These are phyloP conservation scores for Gnetum montanum DNA, from an alignment of 75 land plant species.

Conservation along the genomic window DNA sequence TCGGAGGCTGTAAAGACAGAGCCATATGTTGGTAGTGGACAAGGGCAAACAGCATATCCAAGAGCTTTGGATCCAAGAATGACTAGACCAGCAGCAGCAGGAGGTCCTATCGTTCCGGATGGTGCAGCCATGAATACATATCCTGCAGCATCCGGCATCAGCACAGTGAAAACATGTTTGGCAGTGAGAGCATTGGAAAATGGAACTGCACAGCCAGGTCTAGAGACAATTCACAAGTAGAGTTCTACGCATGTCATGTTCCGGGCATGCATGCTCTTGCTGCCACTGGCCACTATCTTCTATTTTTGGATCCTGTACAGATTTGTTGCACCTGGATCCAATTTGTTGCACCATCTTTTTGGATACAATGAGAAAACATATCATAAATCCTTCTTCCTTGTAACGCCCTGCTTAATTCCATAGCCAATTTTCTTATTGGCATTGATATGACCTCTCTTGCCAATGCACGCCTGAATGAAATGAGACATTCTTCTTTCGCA, in stretches of 20 bases:
- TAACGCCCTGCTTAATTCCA: neutral
- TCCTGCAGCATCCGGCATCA: neutral
- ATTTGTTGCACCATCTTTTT: too few species aligned
- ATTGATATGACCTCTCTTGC: too few species aligned
- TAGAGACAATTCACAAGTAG: constrained; percentile 3
- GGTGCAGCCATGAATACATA: neutral
- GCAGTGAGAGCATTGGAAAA: constrained; percentile 6
- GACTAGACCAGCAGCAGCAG: neutral
- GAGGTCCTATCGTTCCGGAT: constrained; percentile 2
- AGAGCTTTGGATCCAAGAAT: neutral
- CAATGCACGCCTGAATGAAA: too few species aligned
- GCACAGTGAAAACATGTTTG: constrained; percentile 1
- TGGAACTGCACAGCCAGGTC: neutral
- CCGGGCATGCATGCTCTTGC: neutral
- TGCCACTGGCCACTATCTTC: neutral
- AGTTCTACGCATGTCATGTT: neutral
- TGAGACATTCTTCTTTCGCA: too few species aligned
- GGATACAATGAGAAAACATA: too few species aligned
- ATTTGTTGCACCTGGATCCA: neutral
- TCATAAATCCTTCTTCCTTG: constrained; percentile 3
- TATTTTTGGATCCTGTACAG: neutral
- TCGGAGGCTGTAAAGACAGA: constrained; percentile 4
- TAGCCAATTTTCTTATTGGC: constrained; percentile 5
- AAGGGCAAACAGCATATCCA: constrained; percentile 1
- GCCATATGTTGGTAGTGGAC: constrained; percentile 1